Base-by-base conservation (phyloP, 2,329 filamentous ascomycete species). In the Albifimbria verrucaria region DNA sequence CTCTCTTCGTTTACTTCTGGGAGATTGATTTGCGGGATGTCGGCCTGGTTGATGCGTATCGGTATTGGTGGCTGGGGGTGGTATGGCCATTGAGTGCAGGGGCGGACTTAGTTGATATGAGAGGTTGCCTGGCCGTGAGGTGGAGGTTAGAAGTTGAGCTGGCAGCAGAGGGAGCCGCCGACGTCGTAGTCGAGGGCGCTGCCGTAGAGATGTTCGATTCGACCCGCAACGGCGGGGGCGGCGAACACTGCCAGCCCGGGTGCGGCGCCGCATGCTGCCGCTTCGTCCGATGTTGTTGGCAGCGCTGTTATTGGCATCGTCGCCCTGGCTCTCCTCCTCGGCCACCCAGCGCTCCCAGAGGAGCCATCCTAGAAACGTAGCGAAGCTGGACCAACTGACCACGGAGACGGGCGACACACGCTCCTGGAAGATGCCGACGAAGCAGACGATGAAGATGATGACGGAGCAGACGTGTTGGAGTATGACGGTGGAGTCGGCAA, bases 401-500 rank as follows among this genome's bases (percentile, higher is more conserved):
- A 97, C 86, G 1, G 90, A 86, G n/a, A 95, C 85, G 2, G 93
- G 92, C 28, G 89, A 92, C n/a, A 97, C 85, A 39, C 91, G 84
- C 61, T 92, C 86, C 62, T 93, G 86, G 61, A 89, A 89, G 56
- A 99, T 99, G 50, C 86, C 91, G 17, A 92, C 86, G 67, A 99
- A 99, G 71, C 90, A 96, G 59, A 93, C 92, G 56, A 96, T 83
- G 67, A 97, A 99, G 52, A 99, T 93, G 51, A 89, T 89, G 55
- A 97, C 92, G 7, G 91, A 95, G 69, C 91, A 96, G 48, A 97
- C 89, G 70, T 99, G 94, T 70, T 99, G 94, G 18, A 97, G 89
- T 60, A 99, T 97, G 54, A 97, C 91, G 3, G 93, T 97, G 15
- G 90, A 93, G 69, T 97, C 93, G 53, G 91, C 90, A 49, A 97